phyloP scores from a whole-genome alignment of 1,284 basidiomycete species.

The Cronartium ribicola region DNA sequence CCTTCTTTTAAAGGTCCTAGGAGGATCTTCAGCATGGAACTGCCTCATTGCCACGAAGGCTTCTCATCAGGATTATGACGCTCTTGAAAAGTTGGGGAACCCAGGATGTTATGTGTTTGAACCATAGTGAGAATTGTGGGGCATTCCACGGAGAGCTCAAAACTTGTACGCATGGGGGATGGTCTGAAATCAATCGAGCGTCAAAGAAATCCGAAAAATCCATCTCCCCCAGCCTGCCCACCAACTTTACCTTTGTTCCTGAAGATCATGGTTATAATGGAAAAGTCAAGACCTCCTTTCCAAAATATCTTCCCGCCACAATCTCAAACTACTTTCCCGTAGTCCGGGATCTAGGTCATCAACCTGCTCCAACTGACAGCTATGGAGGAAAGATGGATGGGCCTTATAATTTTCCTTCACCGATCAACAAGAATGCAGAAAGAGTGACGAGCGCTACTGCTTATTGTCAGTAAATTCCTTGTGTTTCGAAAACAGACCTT shows the following conservation, averaged over 20 bases:
- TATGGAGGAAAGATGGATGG: slow-evolving; percentile 22
- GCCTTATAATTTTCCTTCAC: slow-evolving; percentile 29
- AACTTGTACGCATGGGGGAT: slow-evolving; percentile 6
- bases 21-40: slow-evolving; percentile 40
- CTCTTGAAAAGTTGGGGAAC: slow-evolving; percentile 31
- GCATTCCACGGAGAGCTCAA: background rate
- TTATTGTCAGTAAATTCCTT: slow-evolving; percentile 20
- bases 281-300: slow-evolving; percentile 7
- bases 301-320: slow-evolving; percentile 30
- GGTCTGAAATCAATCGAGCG: slow-evolving; percentile 26
- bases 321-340: slow-evolving; percentile 19
- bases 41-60: slow-evolving; percentile 33
- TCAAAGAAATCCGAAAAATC: slow-evolving; percentile 32
- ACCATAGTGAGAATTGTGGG: background rate
- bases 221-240: background rate
- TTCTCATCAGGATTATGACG: slow-evolving; percentile 21
- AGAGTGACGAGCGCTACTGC: slow-evolving; percentile 38
- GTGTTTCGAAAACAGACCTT: background rate
- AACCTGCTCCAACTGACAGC: background rate
- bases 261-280: background rate
- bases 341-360: slow-evolving; percentile 1
- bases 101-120: slow-evolving; percentile 24
- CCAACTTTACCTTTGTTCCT: slow-evolving; percentile 13
- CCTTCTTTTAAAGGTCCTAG: slow-evolving; percentile 15
- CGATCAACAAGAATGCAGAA: slow-evolving; percentile 15